These are phyloP conservation scores for Osmanthus fragrans DNA, from an alignment of 257 asterid genomes.

Conservation along the genomic window DNA sequence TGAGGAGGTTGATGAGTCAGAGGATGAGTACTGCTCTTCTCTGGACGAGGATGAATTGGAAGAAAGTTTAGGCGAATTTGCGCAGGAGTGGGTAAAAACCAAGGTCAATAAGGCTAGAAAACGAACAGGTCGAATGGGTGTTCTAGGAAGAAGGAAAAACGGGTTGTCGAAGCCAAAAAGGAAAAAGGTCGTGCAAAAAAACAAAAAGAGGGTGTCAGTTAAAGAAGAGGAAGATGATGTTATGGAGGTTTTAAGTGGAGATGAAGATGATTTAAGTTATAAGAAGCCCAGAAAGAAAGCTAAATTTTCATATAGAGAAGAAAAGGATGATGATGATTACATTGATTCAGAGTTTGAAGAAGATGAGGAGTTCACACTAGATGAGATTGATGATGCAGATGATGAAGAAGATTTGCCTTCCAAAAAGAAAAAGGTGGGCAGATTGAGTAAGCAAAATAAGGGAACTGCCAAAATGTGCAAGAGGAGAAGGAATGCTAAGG, in stretches of 20 bases:
- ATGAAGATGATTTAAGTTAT: not conserved
- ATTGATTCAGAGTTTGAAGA: constrained; percentile 30
- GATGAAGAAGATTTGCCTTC: constrained; percentile 39
- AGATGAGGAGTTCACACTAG: constrained; percentile 41
- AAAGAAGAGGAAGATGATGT: constrained; percentile 36
- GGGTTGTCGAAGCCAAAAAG: constrained; percentile 28
- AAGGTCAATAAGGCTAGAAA: constrained; percentile 31
- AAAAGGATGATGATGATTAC: constrained; percentile 27
- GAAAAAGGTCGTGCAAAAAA: constrained; percentile 21
- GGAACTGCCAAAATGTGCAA: constrained; percentile 11
- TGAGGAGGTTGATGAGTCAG: not conserved
- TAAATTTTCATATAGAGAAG: constrained; percentile 28
- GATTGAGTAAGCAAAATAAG: constrained; percentile 17
- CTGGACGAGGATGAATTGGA: constrained; percentile 21
- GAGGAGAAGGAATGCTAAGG: constrained; percentile 35
- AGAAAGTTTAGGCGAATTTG: constrained; percentile 1
- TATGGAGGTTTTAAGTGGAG: not conserved
- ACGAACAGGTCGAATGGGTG: constrained; percentile 9
- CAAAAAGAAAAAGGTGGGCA: constrained; percentile 24
- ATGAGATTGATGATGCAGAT: constrained; percentile 27
- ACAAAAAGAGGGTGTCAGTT: constrained; percentile 31
- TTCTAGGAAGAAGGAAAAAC: constrained; percentile 35
- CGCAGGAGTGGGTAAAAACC: constrained; percentile 19
- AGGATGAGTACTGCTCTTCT: constrained; percentile 1
- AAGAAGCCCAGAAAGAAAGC: constrained; percentile 19